Conservation (phyloP, 2,329 filamentous ascomycete species). For the Alternaria panax region DNA sequence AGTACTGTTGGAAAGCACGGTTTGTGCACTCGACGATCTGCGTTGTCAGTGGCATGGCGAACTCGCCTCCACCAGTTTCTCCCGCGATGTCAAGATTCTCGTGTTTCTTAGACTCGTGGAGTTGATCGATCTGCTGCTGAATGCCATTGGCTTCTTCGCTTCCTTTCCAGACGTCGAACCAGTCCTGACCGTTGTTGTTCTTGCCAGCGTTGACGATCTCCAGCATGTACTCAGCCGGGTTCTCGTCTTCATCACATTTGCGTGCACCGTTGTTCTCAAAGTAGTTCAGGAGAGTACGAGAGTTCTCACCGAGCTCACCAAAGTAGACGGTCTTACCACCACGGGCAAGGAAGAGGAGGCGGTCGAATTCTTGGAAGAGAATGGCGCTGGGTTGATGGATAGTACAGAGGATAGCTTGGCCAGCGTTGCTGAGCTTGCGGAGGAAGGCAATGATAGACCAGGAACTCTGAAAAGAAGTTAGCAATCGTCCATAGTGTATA, state of each 20-base stretch:
- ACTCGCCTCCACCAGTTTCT: conserved; percentile 51
- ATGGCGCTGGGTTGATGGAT: conserved; percentile 57
- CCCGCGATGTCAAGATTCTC: conserved; percentile 37
- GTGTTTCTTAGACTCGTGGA: conserved; percentile 48
- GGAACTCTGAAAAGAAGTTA: conserved; percentile 53
- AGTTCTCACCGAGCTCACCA: conserved; percentile 56
- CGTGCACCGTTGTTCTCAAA: conserved; percentile 71
- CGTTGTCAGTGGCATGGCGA: conserved; percentile 52
- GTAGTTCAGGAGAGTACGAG: conserved; percentile 52
- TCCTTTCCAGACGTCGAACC: conserved; percentile 51
- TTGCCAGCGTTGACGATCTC: conserved; percentile 52
- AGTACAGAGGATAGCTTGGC: conserved; percentile 57
- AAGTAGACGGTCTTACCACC: conserved; percentile 58
- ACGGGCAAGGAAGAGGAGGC: conserved; percentile 53
- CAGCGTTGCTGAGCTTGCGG: conserved; percentile 63
- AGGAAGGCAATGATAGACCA: conserved; percentile 71
- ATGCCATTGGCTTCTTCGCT: conserved; percentile 34
- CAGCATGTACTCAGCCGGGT: conserved; percentile 82
- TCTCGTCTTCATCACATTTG: conserved; percentile 67
- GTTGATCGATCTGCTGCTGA: conserved; percentile 49
- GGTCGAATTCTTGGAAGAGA: conserved; percentile 57
- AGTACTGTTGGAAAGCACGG: conserved; percentile 57
- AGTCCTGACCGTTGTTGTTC: conserved; percentile 45
- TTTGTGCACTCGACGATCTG: conserved; percentile 49
- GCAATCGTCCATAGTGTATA: background rate